Evolutionary conservation across 208 protist genomes (phyloP).

Genomic region (Polymyxa betae): DNA sequence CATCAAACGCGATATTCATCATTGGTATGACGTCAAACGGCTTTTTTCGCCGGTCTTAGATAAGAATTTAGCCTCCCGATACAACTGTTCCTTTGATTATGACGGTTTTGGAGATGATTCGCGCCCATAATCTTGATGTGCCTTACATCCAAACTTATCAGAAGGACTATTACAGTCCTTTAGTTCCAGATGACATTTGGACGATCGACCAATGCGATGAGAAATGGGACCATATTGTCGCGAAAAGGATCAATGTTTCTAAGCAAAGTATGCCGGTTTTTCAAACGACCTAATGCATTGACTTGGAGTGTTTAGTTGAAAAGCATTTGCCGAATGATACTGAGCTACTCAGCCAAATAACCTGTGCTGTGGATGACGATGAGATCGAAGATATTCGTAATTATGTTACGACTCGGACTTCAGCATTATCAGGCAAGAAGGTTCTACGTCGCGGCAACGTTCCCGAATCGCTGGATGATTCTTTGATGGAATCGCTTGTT

Average conservation of each 20-base stretch:
- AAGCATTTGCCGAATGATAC: background rate
- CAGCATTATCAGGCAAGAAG: background rate
- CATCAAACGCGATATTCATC: background rate
- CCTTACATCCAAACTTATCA: conserved; percentile 33
- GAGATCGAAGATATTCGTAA: conserved; percentile 38
- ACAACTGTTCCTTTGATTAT: background rate
- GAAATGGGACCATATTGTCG: conserved; percentile 6
- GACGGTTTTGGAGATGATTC: conserved; percentile 24
- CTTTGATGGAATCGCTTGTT: background rate
- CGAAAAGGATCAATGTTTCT: background rate
- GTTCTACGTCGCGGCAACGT: background rate
- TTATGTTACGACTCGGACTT: background rate
- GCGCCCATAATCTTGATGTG: conserved; percentile 14
- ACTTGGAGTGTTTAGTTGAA: background rate
- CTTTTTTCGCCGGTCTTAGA: background rate
- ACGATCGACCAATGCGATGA: conserved; percentile 23
- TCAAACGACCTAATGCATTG: background rate
- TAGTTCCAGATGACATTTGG: background rate
- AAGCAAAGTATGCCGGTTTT: background rate
- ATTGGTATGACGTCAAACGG: background rate
- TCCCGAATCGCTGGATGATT: background rate
- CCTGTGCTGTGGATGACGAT: background rate
- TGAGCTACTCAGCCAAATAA: background rate
- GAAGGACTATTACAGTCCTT: conserved; percentile 26
- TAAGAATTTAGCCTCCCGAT: background rate